Conservation (phyloP, 139 green algal species). For the Chlorella sp. region DNA sequence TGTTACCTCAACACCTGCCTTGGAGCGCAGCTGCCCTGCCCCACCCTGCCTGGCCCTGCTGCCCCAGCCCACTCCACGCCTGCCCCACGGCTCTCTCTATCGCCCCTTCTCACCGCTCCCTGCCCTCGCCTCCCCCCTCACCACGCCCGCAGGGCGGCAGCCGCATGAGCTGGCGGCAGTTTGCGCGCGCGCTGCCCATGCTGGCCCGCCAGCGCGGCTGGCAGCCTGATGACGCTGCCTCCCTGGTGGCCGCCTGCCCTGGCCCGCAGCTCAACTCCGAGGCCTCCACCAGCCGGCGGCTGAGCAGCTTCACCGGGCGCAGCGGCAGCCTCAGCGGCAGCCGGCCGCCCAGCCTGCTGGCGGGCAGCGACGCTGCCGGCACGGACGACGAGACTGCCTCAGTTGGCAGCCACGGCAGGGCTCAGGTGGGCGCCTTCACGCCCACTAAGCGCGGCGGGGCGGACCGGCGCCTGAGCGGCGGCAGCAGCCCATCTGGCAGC, state of each 20-base stretch:
- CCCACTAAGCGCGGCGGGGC: too few relatives aligned
- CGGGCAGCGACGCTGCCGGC: neutral
- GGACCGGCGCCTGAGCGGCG: too few relatives aligned
- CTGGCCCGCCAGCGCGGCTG: neutral
- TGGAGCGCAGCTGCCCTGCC: too few relatives aligned
- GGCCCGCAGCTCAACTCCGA: slow-evolving; percentile 16
- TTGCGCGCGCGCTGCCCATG: neutral
- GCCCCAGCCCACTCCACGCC: neutral
- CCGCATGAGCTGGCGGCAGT: slow-evolving; percentile 21
- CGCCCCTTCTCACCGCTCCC: neutral
- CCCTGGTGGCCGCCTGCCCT: slow-evolving; percentile 10
- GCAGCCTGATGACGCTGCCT: neutral
- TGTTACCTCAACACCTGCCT: too few relatives aligned
- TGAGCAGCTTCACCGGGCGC: slow-evolving; percentile 17
- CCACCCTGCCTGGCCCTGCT: too few relatives aligned
- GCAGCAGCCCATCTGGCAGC: too few relatives aligned
- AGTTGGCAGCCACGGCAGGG: too few relatives aligned
- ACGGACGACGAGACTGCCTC: too few relatives aligned
- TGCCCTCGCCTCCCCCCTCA: neutral
- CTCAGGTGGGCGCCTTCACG: too few relatives aligned
- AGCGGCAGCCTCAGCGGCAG: slow-evolving; percentile 25
- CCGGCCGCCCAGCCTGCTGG: neutral
- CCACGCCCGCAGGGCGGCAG: slow-evolving; percentile 5
- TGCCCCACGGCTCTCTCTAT: neutral
- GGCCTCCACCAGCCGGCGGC: neutral